Evolutionary conservation across 2,329 filamentous ascomycete genomes (phyloP).

Genomic region (Parastagonospora nodorum): DNA sequence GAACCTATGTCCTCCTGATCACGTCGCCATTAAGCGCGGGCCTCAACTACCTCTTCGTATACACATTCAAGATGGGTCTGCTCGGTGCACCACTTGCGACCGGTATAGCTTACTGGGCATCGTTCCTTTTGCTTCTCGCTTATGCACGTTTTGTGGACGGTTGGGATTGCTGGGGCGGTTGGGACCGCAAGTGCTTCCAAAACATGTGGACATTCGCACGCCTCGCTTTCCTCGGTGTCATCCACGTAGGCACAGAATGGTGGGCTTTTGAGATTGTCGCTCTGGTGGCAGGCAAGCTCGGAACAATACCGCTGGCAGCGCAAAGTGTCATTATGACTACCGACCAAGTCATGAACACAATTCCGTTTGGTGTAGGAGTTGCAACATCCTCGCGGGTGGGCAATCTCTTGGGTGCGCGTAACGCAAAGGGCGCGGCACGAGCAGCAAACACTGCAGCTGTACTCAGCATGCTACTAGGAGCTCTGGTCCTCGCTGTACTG

Average conservation of each 20-base stretch:
- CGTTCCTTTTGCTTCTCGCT: slow-evolving; percentile 74
- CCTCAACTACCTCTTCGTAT: slow-evolving; percentile 71
- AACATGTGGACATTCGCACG: slow-evolving; percentile 74
- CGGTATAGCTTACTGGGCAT: slow-evolving; percentile 83
- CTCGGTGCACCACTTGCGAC: slow-evolving; percentile 82
- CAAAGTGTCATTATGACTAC: slow-evolving; percentile 91
- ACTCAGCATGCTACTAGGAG: slow-evolving; percentile 72
- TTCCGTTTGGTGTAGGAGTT: slow-evolving; percentile 85
- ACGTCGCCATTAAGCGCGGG: slow-evolving; percentile 64
- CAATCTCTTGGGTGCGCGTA: slow-evolving; percentile 74
- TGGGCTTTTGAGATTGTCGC: slow-evolving; percentile 94
- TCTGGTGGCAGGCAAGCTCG: slow-evolving; percentile 77
- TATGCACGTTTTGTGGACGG: slow-evolving; percentile 75
- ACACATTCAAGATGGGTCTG: slow-evolving; percentile 71
- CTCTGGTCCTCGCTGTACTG: slow-evolving; percentile 68
- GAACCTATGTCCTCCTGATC: slow-evolving; percentile 66
- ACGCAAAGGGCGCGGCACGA: slow-evolving; percentile 68
- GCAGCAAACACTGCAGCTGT: slow-evolving; percentile 77
- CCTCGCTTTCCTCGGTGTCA: slow-evolving; percentile 74
- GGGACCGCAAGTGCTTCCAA: slow-evolving; percentile 65
- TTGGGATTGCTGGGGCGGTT: slow-evolving; percentile 79
- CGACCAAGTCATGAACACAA: slow-evolving; percentile 82
- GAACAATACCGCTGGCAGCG: slow-evolving; percentile 77
- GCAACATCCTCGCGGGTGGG: slow-evolving; percentile 78
- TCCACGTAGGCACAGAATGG: slow-evolving; percentile 91